A percentile compares a stretch with the other conserved stretches of the same genome.
Evolutionary conservation across 2,329 filamentous ascomycete species (phyloP).

Genomic region (Allantophomopsis cytisporea): DNA sequence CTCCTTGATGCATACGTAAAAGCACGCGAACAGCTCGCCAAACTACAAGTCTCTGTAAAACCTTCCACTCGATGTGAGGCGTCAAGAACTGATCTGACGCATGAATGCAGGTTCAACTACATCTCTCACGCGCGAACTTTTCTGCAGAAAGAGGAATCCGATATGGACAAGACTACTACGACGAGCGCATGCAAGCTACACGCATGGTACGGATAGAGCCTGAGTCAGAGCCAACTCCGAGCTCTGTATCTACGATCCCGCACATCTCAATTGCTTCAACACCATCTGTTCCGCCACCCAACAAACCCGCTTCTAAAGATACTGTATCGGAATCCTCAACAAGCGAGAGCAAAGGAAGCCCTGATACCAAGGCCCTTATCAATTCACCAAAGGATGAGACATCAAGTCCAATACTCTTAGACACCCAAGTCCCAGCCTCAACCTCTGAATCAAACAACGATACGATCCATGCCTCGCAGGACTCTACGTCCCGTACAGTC

Average conservation of each 20-base stretch:
- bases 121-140: conserved; percentile 64
- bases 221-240: too few species aligned
- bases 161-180: conserved; percentile 60
- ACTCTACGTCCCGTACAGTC: conserved; percentile 5
- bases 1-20: conserved; percentile 54
- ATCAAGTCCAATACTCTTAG: too few species aligned
- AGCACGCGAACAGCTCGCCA: conserved; percentile 38
- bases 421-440: background rate
- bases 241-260: too few species aligned
- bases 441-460: conserved; percentile 1
- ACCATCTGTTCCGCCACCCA: background rate
- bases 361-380: too few species aligned
- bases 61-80: background rate
- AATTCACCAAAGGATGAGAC: background rate
- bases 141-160: conserved; percentile 45
- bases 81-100: background rate
- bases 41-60: conserved; percentile 35
- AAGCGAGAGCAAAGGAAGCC: too few species aligned
- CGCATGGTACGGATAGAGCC: conserved; percentile 11
- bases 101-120: conserved; percentile 9
- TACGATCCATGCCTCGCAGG: background rate
- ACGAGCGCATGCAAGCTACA: conserved; percentile 56
- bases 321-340: background rate
- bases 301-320: conserved; percentile 1
- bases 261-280: background rate